These are phyloP conservation scores for Hypoxylon sp. DNA, from an alignment of 2,329 filamentous ascomycete genomes.

Conservation along the genomic window DNA sequence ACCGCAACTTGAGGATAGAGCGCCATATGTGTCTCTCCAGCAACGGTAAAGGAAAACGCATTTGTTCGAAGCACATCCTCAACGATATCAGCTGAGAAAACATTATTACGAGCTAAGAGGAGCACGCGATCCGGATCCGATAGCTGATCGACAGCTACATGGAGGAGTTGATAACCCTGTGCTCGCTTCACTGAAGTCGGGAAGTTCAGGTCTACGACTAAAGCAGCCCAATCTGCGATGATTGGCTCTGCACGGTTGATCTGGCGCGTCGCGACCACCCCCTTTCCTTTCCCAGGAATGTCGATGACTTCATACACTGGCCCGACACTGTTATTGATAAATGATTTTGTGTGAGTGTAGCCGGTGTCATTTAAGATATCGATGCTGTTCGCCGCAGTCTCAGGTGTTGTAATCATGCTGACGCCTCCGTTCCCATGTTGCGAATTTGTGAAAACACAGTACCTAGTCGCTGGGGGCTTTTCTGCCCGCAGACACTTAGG, in stretches of 20 bases:
- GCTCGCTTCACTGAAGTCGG: conserved; percentile 50
- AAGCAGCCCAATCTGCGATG: conserved; percentile 56
- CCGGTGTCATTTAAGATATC: conserved; percentile 52
- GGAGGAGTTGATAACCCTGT: conserved; percentile 54
- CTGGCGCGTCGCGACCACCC: conserved; percentile 54
- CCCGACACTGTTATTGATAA: conserved; percentile 8
- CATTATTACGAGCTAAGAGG: conserved; percentile 51
- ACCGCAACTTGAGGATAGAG: conserved; percentile 49
- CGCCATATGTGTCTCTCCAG: conserved; percentile 48
- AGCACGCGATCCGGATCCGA: conserved; percentile 50
- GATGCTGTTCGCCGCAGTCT: conserved; percentile 52
- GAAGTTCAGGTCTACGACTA: conserved; percentile 54
- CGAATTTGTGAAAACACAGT: conserved; percentile 51
- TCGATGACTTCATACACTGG: conserved; percentile 52
- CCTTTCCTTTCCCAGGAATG: conserved; percentile 55
- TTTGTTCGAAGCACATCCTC: conserved; percentile 58
- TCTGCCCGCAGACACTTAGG: conserved; percentile 43
- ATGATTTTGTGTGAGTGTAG: conserved; percentile 31
- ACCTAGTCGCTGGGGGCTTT: conserved; percentile 37
- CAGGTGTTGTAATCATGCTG: conserved; percentile 56
- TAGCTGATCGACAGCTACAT: conserved; percentile 52
- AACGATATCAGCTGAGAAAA: conserved; percentile 49
- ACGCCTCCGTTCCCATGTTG: conserved; percentile 52
- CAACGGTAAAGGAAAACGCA: conserved; percentile 53
- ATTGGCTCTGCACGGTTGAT: conserved; percentile 56